These are phyloP conservation scores for Aspergillus piperis DNA, from an alignment of 2,329 filamentous ascomycete species.

Conservation along the genomic window DNA sequence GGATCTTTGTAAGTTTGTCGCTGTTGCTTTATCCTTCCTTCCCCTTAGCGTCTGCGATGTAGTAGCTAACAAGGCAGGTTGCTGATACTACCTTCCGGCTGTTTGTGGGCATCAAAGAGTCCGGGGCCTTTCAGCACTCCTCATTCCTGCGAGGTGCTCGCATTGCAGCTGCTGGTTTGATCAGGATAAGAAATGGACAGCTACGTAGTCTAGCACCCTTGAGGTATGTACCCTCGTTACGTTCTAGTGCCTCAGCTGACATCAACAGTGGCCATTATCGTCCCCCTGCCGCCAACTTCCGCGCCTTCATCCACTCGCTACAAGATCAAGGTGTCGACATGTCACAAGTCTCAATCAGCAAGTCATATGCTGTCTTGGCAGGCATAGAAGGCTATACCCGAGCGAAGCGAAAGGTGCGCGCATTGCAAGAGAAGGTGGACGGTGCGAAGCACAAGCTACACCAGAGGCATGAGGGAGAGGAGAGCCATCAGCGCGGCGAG, in stretches of 20 bases:
- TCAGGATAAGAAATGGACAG: constrained; percentile 80
- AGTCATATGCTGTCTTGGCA: constrained; percentile 78
- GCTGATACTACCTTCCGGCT: constrained; percentile 75
- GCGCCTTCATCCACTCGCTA: constrained; percentile 74
- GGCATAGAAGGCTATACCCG: constrained; percentile 79
- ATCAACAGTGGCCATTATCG: constrained; percentile 76
- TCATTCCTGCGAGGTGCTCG: constrained; percentile 83
- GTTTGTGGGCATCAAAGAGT: constrained; percentile 87
- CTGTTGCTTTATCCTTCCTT: neutral
- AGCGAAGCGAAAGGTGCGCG: constrained; percentile 50
- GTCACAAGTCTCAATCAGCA: constrained; percentile 73
- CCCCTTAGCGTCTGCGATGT: neutral
- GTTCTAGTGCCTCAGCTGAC: constrained; percentile 18
- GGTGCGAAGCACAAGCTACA: constrained; percentile 2
- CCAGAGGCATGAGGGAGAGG: neutral
- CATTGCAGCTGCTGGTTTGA: constrained; percentile 78
- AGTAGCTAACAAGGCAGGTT: constrained; percentile 19
- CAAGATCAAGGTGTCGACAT: constrained; percentile 76
- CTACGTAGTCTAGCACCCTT: constrained; percentile 70
- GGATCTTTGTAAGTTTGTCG: constrained; percentile 71
- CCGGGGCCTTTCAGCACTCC: constrained; percentile 85
- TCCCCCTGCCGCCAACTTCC: constrained; percentile 79
- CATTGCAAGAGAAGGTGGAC: constrained; percentile 25
- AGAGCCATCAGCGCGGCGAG: neutral
- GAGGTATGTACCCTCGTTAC: constrained; percentile 26